Evolutionary conservation across 2,329 filamentous ascomycete genomes (phyloP).

Genomic region (Ceratocystiopsis minuta): DNA sequence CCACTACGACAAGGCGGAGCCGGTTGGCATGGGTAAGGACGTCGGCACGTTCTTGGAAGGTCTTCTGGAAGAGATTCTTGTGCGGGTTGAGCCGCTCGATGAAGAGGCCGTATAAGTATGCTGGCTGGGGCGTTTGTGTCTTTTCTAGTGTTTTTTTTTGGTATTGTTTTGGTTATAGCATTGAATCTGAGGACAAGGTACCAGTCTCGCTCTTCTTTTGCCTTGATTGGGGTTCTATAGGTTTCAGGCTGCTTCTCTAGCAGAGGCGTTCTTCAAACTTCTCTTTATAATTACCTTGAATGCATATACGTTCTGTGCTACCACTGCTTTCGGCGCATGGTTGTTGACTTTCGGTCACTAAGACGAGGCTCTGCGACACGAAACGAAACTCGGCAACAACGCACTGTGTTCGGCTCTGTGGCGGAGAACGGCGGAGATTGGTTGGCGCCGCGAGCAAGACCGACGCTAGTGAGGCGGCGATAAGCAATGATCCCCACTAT

Average conservation of each 20-base stretch:
- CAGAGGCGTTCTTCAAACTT: too few species aligned
- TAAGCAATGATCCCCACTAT: neutral
- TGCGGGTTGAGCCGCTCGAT: constrained; percentile 75
- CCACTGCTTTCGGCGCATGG: too few species aligned
- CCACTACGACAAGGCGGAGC: constrained; percentile 65
- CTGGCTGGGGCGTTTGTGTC: neutral
- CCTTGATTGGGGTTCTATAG: too few species aligned
- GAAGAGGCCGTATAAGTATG: constrained; percentile 26
- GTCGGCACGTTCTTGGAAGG: constrained; percentile 82
- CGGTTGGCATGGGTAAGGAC: constrained; percentile 85
- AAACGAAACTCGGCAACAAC: too few species aligned
- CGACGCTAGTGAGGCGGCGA: constrained; percentile 5
- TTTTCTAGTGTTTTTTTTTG: neutral
- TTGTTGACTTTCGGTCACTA: too few species aligned
- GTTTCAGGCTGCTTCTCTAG: too few species aligned
- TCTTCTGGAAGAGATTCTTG: constrained; percentile 80
- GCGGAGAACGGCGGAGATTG: constrained; percentile 10
- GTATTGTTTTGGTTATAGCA: too few species aligned
- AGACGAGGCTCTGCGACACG: too few species aligned
- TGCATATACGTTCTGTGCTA: too few species aligned
- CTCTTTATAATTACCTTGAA: too few species aligned
- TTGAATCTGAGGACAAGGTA: too few species aligned
- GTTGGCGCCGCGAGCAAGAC: constrained; percentile 3
- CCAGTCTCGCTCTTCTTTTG: too few species aligned
- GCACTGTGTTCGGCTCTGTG: constrained; percentile 2